Evolutionary conservation across 2,329 filamentous ascomycete genomes (phyloP).

Genomic region (Neoarthrinium moseri): DNA sequence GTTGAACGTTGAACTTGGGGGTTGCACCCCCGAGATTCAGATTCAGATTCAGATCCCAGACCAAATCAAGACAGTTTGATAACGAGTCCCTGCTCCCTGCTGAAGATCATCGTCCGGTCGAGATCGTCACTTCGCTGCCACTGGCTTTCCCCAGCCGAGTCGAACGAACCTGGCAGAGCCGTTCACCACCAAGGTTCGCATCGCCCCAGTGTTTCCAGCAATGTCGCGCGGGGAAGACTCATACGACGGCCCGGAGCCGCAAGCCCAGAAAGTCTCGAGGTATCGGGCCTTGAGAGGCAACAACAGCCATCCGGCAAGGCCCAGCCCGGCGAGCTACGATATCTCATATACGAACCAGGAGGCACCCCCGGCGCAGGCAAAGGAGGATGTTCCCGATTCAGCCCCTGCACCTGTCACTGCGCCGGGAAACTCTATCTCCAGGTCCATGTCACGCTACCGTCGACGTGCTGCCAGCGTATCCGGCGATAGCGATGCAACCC

Average conservation of each 20-base stretch:
- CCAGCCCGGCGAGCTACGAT: slow-evolving; percentile 18
- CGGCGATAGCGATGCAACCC: slow-evolving; percentile 22
- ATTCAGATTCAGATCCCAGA: background rate
- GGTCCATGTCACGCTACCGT: slow-evolving; percentile 34
- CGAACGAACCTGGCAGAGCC: too few species aligned
- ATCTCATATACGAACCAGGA: slow-evolving; percentile 13
- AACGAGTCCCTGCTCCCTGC: slow-evolving; percentile 4
- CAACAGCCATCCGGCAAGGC: slow-evolving; percentile 26
- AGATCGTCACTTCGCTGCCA: background rate
- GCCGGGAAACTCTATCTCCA: slow-evolving; percentile 23
- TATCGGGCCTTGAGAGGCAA: slow-evolving; percentile 32
- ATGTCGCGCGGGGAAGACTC: slow-evolving; percentile 7
- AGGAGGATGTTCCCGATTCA: background rate
- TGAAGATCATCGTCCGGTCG: slow-evolving; percentile 10
- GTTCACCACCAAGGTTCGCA: slow-evolving; percentile 2
- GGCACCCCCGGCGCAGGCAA: slow-evolving; percentile 8
- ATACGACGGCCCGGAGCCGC: slow-evolving; percentile 11
- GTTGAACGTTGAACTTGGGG: background rate
- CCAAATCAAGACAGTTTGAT: slow-evolving; percentile 4
- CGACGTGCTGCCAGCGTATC: slow-evolving; percentile 24
- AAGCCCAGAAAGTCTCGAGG: slow-evolving; percentile 26
- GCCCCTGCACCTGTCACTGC: slow-evolving; percentile 13
- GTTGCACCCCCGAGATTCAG: background rate
- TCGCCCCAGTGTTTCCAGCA: slow-evolving; percentile 3
- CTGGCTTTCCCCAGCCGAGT: too few species aligned